Evolutionary conservation across 345 rosid genomes (phyloP), one percentile per base, ranked within the genome.

Genomic region (Crucihimalaya himalaica): DNA sequence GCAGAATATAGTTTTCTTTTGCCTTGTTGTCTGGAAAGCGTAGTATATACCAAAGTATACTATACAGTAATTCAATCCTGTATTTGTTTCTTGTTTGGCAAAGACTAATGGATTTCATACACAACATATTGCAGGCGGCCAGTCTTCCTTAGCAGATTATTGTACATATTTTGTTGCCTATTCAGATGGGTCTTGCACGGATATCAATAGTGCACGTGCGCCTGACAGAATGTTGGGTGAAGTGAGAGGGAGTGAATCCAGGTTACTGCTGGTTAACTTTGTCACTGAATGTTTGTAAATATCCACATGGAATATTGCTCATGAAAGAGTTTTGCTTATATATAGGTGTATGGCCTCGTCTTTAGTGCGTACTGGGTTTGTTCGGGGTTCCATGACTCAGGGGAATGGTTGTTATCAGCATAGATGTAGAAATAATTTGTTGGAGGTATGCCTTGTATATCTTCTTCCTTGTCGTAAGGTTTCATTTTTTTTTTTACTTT

Each of bases 181-280:
- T 68, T 95, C 99, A 64, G 99, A 95, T 83, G 99, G 99, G 67
- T 95, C 98, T 27, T 95, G 99, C 76, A 95, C 98, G n/a, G 99
- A 92, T 68, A 81, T 84, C 54, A 92, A 89, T 64, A 92, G 97
- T 79, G 98, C 99, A 60, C 84, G 99, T 54, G 84, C 92, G 15
- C 99, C 99, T 11, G 99, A 95, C 76, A 95, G 94, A 80, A 92
- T 90, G 98, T 77, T 95, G 79, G 99, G 99, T 75, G 99, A 95
- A 88, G 96, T 90, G 75, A 82, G 99, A 70, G 99, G 98, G 46
- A 80, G 91, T 70, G 85, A 78, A 77, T 95, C 99, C 74, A 89
- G 99, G 99, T 90, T 66, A 84, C 68, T 64, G 10, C 62, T 58
- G 58, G 10, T 46, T 59, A 54, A 52, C 27, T 75, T 80, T 39